Conservation (phyloP, 176 grass and related monocot species). For the Oryza meyeriana region DNA sequence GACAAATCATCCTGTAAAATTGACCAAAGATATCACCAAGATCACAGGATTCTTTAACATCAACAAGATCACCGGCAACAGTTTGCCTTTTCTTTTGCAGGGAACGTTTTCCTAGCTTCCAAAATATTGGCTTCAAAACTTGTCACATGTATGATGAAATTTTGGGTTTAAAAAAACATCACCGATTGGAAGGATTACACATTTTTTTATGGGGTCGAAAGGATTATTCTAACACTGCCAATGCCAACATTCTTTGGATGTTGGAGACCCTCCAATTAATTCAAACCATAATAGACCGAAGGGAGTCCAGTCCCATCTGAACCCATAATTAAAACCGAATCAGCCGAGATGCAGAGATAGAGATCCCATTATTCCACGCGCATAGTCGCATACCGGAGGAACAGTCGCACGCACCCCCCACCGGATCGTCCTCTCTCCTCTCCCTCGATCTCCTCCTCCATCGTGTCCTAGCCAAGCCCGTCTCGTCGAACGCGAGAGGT, state of each 20-base stretch:
- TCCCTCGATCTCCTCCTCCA: neutral
- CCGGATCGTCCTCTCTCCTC: neutral
- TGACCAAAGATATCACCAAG: too few relatives aligned
- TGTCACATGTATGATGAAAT: too few relatives aligned
- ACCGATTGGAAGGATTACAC: too few relatives aligned
- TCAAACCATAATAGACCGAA: neutral
- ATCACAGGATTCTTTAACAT: too few relatives aligned
- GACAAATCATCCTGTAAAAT: too few relatives aligned
- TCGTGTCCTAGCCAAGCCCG: neutral
- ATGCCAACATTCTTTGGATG: neutral
- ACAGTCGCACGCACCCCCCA: slow-evolving; percentile 6
- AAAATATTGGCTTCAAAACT: too few relatives aligned
- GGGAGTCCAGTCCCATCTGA: neutral
- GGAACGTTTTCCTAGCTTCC: too few relatives aligned
- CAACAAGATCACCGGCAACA: too few relatives aligned
- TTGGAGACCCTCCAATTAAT: neutral
- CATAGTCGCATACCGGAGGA: neutral
- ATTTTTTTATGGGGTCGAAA: neutral
- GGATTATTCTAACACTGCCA: neutral
- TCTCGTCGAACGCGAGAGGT: neutral
- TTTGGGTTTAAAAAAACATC: too few relatives aligned
- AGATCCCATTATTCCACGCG: neutral
- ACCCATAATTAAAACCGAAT: neutral
- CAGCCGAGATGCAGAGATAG: neutral
- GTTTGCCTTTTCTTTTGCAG: too few relatives aligned